phyloP scores from a whole-genome alignment of 192 early-diverging fungal species.

The Dispira simplex region DNA sequence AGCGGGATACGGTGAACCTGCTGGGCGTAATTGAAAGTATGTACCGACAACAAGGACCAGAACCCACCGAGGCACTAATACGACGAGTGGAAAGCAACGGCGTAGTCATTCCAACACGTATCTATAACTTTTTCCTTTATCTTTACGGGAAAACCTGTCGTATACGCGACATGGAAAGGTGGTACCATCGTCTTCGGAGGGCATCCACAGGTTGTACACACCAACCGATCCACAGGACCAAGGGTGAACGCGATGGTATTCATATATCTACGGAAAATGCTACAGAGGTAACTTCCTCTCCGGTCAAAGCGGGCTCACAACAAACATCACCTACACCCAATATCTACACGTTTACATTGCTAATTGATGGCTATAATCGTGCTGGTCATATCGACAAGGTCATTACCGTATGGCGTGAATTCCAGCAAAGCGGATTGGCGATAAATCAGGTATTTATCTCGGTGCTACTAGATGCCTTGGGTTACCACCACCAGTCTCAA shows the following conservation, averaged over 20 bases:
- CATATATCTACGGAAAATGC: no score
- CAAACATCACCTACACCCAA: not conserved
- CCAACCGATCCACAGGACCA: not conserved
- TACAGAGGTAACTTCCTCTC: no score
- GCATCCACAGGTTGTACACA: not conserved
- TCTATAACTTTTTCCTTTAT: not conserved
- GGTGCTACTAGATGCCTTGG: not conserved
- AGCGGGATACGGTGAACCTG: no score
- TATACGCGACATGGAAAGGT: not conserved
- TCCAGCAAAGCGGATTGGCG: not conserved
- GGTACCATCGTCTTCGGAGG: not conserved
- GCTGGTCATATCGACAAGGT: not conserved
- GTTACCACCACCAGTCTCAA: not conserved
- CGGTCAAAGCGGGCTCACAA: no score
- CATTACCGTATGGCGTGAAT: not conserved
- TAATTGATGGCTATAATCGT: not conserved
- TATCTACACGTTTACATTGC: conserved; percentile 1
- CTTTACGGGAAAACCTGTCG: not conserved
- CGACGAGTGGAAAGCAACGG: not conserved
- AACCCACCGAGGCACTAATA: not conserved
- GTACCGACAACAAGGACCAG: not conserved
- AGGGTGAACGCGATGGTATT: not conserved
- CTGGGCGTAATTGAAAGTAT: not conserved
- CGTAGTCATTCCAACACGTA: not conserved
- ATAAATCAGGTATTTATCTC: not conserved